phyloP scores from a whole-genome alignment of 2,329 filamentous ascomycete genomes.

The Proliferodiscus dingleyae region DNA sequence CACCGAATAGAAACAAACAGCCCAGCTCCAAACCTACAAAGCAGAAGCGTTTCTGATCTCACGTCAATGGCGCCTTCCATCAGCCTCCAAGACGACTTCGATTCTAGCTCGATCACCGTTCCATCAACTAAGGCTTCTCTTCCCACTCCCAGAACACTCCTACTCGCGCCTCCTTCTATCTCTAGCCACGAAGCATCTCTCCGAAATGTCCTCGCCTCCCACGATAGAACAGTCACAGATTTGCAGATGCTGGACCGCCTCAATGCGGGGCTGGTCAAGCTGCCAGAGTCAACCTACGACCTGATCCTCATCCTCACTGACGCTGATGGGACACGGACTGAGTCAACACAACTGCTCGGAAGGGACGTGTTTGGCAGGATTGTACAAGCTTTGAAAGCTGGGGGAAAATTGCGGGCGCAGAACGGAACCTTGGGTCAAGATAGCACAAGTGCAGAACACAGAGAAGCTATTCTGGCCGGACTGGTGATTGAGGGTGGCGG shows the following conservation, averaged over 20 bases:
- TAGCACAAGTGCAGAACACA: slow-evolving; percentile 45
- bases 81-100: slow-evolving; percentile 28
- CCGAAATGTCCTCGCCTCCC: slow-evolving; percentile 61
- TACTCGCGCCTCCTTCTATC: slow-evolving; percentile 86
- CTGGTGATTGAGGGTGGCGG: slow-evolving; percentile 58
- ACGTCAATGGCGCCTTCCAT: slow-evolving; percentile 28
- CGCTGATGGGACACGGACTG: slow-evolving; percentile 58
- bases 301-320: slow-evolving; percentile 79
- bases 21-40: no score
- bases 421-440: slow-evolving; percentile 53
- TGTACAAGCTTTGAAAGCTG: slow-evolving; percentile 64
- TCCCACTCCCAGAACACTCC: slow-evolving; percentile 57
- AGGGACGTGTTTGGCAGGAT: slow-evolving; percentile 65
- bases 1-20: no score
- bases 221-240: slow-evolving; percentile 74
- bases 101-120: slow-evolving; percentile 23
- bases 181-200: slow-evolving; percentile 79
- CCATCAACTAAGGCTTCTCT: slow-evolving; percentile 18
- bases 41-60: not conserved
- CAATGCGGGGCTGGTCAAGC: slow-evolving; percentile 70
- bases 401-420: slow-evolving; percentile 64
- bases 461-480: slow-evolving; percentile 82
- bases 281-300: slow-evolving; percentile 76
- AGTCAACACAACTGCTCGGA: slow-evolving; percentile 60
- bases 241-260: slow-evolving; percentile 98